Evolutionary conservation across 73 alveolate genomes (phyloP).

Genomic region (Stentor roeselii): DNA sequence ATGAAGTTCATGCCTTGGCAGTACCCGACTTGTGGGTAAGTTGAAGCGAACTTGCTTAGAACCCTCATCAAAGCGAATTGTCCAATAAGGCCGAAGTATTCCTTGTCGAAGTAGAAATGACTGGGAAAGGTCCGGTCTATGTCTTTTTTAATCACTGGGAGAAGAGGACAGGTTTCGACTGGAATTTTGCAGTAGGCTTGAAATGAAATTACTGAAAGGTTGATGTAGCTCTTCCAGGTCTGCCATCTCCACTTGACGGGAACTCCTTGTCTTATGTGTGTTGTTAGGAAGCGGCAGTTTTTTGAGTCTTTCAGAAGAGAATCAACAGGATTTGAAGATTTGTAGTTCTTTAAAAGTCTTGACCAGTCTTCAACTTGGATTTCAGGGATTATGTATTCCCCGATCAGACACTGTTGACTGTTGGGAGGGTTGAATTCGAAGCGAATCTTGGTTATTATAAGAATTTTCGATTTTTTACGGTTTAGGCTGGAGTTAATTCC

Average conservation of each 20-base stretch:
- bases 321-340: constrained; percentile 17
- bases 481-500: too few relatives aligned
- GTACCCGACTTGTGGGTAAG: constrained; percentile 47
- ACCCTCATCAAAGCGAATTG: background rate
- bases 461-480: too few relatives aligned
- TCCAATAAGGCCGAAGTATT: background rate
- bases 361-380: background rate
- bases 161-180: background rate
- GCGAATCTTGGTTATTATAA: too few relatives aligned
- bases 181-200: background rate
- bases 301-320: background rate
- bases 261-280: background rate
- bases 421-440: background rate
- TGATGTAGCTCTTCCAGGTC: background rate
- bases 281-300: background rate
- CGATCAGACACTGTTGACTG: background rate
- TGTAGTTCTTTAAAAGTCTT: background rate
- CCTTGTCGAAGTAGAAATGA: background rate
- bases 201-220: background rate
- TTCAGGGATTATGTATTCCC: background rate
- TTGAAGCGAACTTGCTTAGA: background rate
- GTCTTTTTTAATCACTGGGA: background rate
- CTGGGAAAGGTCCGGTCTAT: constrained; percentile 1
- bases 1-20: constrained; percentile 55
- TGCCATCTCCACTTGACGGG: constrained; percentile 24